Evolutionary conservation across 2,329 filamentous ascomycete species (phyloP).

Genomic region (Xylariales sp.): DNA sequence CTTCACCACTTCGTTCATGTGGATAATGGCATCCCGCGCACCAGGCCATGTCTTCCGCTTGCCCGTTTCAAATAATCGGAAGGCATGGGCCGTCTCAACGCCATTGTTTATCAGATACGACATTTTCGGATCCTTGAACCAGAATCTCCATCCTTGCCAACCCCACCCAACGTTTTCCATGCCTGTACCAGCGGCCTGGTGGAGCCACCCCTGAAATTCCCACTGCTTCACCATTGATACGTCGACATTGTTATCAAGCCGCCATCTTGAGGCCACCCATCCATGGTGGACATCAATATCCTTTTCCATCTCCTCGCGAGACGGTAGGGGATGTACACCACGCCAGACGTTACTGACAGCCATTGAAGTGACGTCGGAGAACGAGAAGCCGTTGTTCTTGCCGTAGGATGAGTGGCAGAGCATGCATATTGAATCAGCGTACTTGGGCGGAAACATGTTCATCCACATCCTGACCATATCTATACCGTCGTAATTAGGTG

Average conservation of each 20-base stretch:
- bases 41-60: conserved; percentile 35
- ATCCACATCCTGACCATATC: conserved; percentile 30
- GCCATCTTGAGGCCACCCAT: conserved; percentile 22
- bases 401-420: conserved; percentile 25
- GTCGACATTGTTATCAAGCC: conserved; percentile 14
- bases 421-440: conserved; percentile 33
- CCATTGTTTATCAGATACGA: conserved; percentile 33
- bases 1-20: conserved; percentile 19
- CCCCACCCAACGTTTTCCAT: conserved; percentile 38
- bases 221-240: conserved; percentile 21
- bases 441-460: conserved; percentile 34
- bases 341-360: conserved; percentile 36
- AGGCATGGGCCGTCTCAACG: conserved; percentile 35
- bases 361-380: conserved; percentile 33
- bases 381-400: conserved; percentile 27
- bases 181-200: conserved; percentile 35
- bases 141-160: conserved; percentile 36
- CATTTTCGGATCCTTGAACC: conserved; percentile 31
- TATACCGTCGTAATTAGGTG: conserved; percentile 20
- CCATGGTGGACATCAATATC: conserved; percentile 21
- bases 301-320: conserved; percentile 23
- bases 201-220: conserved; percentile 30
- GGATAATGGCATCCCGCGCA: conserved; percentile 30
- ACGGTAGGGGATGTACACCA: conserved; percentile 25
- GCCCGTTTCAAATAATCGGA: conserved; percentile 35